Conservation (phyloP, 1,284 basidiomycete genomes). For the Taiwanofungus camphoratus region DNA sequence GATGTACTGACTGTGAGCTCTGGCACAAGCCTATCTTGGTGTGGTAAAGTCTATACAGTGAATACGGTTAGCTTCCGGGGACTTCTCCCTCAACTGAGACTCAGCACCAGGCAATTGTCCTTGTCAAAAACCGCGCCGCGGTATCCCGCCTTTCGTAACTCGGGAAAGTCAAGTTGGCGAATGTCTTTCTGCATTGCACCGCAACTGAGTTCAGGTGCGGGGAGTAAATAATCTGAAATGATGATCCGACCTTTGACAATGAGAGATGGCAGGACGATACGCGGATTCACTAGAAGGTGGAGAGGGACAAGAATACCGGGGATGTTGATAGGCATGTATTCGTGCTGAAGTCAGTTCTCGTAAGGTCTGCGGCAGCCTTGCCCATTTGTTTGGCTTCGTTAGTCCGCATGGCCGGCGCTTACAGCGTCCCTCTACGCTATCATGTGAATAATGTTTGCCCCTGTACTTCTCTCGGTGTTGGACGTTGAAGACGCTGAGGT, state of each 20-base stretch:
- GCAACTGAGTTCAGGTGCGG: constrained; percentile 5
- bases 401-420: no score
- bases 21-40: constrained; percentile 68
- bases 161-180: constrained; percentile 81
- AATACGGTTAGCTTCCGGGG: neutral
- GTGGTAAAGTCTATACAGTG: constrained; percentile 61
- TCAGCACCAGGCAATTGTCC: constrained; percentile 90
- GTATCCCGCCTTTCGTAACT: constrained; percentile 73
- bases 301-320: constrained; percentile 74
- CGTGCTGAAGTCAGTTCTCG: no score
- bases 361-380: no score
- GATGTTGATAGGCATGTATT: constrained; percentile 67
- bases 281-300: constrained; percentile 68
- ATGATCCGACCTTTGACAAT: constrained; percentile 58
- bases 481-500: no score
- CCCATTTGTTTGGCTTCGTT: no score
- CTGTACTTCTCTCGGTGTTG: no score
- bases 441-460: no score
- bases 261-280: constrained; percentile 69
- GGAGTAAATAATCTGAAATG: neutral
- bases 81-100: neutral
- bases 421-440: no score
- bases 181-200: constrained; percentile 62
- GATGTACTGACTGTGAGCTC: constrained; percentile 53
- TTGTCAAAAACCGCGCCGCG: constrained; percentile 92